phyloP scores from a whole-genome alignment of 495 filamentous ascomycete species.

The Daldinia childiae region DNA sequence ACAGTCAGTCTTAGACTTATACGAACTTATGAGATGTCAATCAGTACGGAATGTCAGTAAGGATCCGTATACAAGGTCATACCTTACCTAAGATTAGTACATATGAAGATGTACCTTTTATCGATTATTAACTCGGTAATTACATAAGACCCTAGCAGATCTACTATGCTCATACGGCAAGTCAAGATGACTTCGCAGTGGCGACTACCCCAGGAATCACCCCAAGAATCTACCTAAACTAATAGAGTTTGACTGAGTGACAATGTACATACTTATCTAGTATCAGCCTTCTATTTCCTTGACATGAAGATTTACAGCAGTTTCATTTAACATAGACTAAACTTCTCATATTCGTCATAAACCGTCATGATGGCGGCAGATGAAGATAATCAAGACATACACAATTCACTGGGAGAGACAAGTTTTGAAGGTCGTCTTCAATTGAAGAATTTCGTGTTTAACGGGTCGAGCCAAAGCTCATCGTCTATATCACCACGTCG shows the following conservation, averaged over 20 bases:
- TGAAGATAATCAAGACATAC: constrained; percentile 6
- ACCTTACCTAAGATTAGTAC: not conserved
- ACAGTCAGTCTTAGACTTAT: not conserved
- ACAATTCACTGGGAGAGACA: constrained; percentile 30
- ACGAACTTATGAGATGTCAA: not conserved
- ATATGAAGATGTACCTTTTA: too few species aligned
- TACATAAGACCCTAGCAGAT: constrained; percentile 15
- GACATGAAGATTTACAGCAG: not conserved
- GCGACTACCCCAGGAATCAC: not conserved
- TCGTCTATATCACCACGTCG: constrained; percentile 22
- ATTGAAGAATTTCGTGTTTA: constrained; percentile 56
- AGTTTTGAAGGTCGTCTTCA: constrained; percentile 68
- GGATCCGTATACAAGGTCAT: too few species aligned
- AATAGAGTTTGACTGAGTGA: not conserved
- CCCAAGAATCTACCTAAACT: too few species aligned
- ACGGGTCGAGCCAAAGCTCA: constrained; percentile 41
- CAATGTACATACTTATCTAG: not conserved
- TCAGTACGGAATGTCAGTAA: too few species aligned
- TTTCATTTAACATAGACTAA: not conserved
- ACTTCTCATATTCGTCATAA: not conserved
- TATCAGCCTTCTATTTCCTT: not conserved
- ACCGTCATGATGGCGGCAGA: constrained; percentile 13
- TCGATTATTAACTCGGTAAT: constrained; percentile 3
- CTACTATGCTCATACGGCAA: not conserved
- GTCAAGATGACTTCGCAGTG: not conserved